Evolutionary conservation across 768 basidiomycete genomes (phyloP), one percentile per base, ranked within the genome.

Genomic region (Rhizopogon vesiculosus): DNA sequence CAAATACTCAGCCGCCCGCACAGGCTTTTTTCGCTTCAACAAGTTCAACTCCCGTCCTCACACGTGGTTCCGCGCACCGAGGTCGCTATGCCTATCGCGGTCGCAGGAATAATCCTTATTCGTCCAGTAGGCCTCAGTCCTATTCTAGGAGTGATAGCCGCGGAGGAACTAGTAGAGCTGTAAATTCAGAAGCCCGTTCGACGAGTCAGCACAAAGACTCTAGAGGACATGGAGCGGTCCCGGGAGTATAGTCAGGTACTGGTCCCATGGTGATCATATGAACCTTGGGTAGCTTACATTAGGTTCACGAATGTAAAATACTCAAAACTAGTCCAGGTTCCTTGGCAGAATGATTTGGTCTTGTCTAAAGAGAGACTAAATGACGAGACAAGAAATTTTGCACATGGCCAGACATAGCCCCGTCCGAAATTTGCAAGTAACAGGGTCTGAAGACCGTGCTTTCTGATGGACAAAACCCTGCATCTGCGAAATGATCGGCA

Each of bases 1-100:
- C 25, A 39, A 54, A 31, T 51, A 43, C 22, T 45, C 61, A 56
- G 49, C 56, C 52, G 18, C 52, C 45, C 41, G 52, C 10, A 3
- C 44, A 51, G 33, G 22, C 62, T 43, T 53, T 35, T 56, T 55
- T 56, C 57, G 48, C 54, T 45, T 56, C 43, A 5, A 7, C 48
- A 15, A 57, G 63, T 40, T 56, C 58, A 42, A 59, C 54, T 58
- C 31, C 49, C 28, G 35, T 38, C 40, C 58, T 53, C 54, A 59
- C 61, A 63, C 66, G 57, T 62, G 69, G 35, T 38, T 19, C 19
- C 53, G 42, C 60, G 39, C 19, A 51, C 49, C 60, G 60, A 31
- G 61, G 61, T 54, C 43, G 54, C 53, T 55, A 13, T 60, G 52
- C 55, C 25, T 40, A 56, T 56, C 68, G 55, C 57, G 59, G 57